Base-by-base conservation (phyloP, 1,284 basidiomycete genomes). In the Cutaneotrichosporon cyanovorans region DNA sequence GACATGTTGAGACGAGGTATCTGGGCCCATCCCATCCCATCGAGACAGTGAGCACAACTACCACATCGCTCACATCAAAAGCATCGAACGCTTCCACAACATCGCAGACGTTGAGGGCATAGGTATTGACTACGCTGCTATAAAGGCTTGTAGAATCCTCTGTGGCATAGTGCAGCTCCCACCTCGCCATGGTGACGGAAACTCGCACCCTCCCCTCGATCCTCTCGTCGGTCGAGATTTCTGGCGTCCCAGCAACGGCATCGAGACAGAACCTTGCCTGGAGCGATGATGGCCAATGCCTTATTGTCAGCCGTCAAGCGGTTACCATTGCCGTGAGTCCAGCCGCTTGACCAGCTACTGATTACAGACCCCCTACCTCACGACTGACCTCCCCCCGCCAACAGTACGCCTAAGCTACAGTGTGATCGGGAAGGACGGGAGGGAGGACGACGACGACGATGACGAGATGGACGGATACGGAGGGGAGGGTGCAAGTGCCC, bases 221-320 rank as follows among this genome's bases (percentile, higher is more conserved):
- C 37, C 15, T 42, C 37, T 31, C 40, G 21, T 30, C 51, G 32
- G n/a, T 38, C 30, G 21, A 39, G n/a, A 34, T 51, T n/a, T 2
- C 37, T 10, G 37, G 46, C 25, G 35, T 47, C 32, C 31, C 39
- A 12, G 30, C 43, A 5, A 19, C 28, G 4, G 22, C 37, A n/a
- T 39, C 43, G 19, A 28, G 43, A 11, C 43, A 36, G 9, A 39
- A 39, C 31, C 20, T 67, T 1, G 31, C 57, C 10, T 70, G 66
- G 65, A 66, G 45, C 40, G 53, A 57, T 30, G 68, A 70, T 49
- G 68, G 66, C 1, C 68, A 70, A 50, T 66, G 61, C 40, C 40
- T 62, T 5, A 48, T 65, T 20, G 22, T 63, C 4, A 60, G 56
- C 19, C 43, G 53, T 5, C 53, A 58, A 15, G 56, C 54, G 2